phyloP scores from a whole-genome alignment of 495 filamentous ascomycete genomes.

The Sabuloglossum arenarium region DNA sequence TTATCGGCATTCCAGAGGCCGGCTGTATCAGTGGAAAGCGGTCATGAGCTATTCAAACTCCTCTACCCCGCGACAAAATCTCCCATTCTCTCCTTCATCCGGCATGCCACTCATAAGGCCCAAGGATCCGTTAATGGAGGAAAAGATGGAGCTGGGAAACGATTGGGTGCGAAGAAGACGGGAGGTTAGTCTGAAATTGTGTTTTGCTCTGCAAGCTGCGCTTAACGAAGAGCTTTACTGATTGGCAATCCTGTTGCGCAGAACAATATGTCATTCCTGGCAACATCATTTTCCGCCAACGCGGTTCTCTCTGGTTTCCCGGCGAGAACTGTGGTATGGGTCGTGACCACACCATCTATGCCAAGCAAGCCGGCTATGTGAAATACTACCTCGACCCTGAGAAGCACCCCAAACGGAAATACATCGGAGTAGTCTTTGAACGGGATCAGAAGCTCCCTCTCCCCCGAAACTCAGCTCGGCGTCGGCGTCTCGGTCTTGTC shows the following conservation, averaged over 20 bases:
- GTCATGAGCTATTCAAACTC: background rate
- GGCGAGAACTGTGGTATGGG: slow-evolving; percentile 89
- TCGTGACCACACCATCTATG: slow-evolving; percentile 93
- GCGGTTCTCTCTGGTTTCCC: slow-evolving; percentile 82
- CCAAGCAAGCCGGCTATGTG: slow-evolving; percentile 66
- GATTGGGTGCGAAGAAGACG: slow-evolving; percentile 82
- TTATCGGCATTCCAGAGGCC: background rate
- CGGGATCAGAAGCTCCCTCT: slow-evolving; percentile 53
- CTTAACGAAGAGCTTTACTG: background rate
- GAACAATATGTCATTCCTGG: slow-evolving; percentile 82
- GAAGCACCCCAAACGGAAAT: slow-evolving; percentile 60
- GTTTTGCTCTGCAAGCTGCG: background rate
- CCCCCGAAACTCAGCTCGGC: slow-evolving; percentile 41
- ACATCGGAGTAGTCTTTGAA: slow-evolving; percentile 79
- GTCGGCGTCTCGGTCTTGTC: slow-evolving; percentile 34
- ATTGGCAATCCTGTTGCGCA: slow-evolving; percentile 11
- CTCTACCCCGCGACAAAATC: background rate
- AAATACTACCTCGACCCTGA: slow-evolving; percentile 83
- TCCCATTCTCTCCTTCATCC: slow-evolving; percentile 15
- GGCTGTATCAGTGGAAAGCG: background rate
- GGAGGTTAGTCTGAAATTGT: slow-evolving; percentile 32
- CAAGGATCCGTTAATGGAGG: slow-evolving; percentile 72
- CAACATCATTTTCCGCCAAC: slow-evolving; percentile 95
- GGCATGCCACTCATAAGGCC: slow-evolving; percentile 67
- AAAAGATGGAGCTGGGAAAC: slow-evolving; percentile 77